These are phyloP conservation scores for Polyporus arcularius DNA, from an alignment of 768 basidiomycete genomes.

Conservation along the genomic window DNA sequence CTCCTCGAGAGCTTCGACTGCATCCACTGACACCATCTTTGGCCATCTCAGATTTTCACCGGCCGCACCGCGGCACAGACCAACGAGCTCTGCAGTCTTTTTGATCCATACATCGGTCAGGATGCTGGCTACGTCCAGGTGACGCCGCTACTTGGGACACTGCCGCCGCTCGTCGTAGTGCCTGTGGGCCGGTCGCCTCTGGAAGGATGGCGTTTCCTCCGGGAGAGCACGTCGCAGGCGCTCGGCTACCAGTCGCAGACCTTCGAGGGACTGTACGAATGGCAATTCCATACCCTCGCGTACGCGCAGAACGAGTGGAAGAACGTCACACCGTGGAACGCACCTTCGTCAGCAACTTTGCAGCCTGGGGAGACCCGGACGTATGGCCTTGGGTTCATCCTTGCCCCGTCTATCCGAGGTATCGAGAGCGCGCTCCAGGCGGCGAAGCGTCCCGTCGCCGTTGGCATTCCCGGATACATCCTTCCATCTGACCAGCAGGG, in stretches of 20 bases:
- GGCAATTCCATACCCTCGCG: conserved; percentile 59
- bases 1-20: not conserved
- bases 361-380: conserved; percentile 50
- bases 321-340: conserved; percentile 54
- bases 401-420: conserved; percentile 50
- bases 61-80: conserved; percentile 51
- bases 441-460: conserved; percentile 48
- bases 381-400: conserved; percentile 53
- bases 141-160: conserved; percentile 55
- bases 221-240: conserved; percentile 45
- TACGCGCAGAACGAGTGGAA: conserved; percentile 60
- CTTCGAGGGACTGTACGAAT: conserved; percentile 60
- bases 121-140: conserved; percentile 55
- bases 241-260: conserved; percentile 61
- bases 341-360: conserved; percentile 48
- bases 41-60: conserved; percentile 50
- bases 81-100: conserved; percentile 53
- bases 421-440: conserved; percentile 48
- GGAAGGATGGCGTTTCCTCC: conserved; percentile 60
- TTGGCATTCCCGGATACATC: conserved; percentile 55
- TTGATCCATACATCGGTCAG: conserved; percentile 59
- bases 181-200: conserved; percentile 48
- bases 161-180: conserved; percentile 51
- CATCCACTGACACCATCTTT: too few relatives aligned
- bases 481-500: conserved; percentile 49